A percentile compares a stretch with the other conserved stretches of the same genome.
phyloP scores from a whole-genome alignment of 2,329 filamentous ascomycete genomes.

The Rachicladosporium sp. region DNA sequence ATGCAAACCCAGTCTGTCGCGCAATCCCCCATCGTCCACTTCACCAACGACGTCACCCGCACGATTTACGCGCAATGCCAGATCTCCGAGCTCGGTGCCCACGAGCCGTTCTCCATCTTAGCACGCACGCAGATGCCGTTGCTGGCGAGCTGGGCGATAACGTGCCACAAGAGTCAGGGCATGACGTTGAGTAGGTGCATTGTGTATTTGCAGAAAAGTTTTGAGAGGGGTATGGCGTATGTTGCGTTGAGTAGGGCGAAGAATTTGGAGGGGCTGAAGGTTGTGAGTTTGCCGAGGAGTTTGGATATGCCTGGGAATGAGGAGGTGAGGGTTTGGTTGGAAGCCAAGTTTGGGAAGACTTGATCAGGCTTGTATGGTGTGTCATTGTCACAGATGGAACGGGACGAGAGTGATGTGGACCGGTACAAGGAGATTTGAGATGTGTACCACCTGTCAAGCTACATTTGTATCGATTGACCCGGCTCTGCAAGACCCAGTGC shows the following conservation, averaged over 20 bases:
- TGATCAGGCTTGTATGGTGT: neutral
- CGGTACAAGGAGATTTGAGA: too few species aligned
- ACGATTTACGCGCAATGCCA: conserved; percentile 42
- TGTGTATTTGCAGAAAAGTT: conserved; percentile 41
- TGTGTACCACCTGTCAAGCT: too few species aligned
- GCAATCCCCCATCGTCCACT: conserved; percentile 31
- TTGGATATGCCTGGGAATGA: conserved; percentile 17
- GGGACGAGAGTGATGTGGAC: too few species aligned
- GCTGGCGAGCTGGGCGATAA: conserved; percentile 49
- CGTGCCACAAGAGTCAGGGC: conserved; percentile 51
- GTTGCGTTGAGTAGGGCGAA: conserved; percentile 50
- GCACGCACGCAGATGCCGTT: conserved; percentile 51
- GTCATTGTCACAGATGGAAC: too few species aligned
- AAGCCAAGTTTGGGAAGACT: neutral
- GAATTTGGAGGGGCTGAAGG: conserved; percentile 37
- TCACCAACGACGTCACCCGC: conserved; percentile 34
- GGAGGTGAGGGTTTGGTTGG: conserved; percentile 25
- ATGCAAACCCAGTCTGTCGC: neutral
- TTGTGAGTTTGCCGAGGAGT: conserved; percentile 19
- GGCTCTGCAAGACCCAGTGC: too few species aligned
- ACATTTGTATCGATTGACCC: too few species aligned
- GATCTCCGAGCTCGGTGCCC: conserved; percentile 35
- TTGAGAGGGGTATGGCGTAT: conserved; percentile 49
- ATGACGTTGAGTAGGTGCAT: conserved; percentile 49
- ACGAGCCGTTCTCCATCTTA: conserved; percentile 35